Percentiles rank a stretch among this genome's conserved stretches.
Evolutionary conservation across 176 grass and related monocot species (phyloP).

Genomic region (Eremochloa ophiuroides): DNA sequence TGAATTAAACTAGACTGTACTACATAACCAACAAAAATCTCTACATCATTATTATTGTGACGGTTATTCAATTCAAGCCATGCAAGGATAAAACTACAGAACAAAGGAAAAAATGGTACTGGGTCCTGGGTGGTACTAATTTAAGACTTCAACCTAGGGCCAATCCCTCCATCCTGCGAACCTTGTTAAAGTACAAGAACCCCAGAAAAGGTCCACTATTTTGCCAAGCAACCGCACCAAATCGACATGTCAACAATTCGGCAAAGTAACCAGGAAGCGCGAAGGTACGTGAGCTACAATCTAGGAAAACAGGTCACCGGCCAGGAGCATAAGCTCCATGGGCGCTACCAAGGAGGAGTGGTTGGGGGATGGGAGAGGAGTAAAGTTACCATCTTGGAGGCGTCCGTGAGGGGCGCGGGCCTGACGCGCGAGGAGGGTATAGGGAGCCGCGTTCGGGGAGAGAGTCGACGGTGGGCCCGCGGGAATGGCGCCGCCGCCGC

Average conservation of each 20-base stretch:
- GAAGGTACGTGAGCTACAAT: background rate
- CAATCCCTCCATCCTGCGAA: background rate
- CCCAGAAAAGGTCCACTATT: conserved; percentile 1
- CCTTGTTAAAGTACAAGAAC: background rate
- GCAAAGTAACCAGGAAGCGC: background rate
- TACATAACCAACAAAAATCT: background rate
- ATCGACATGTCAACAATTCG: background rate
- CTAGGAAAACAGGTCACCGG: background rate
- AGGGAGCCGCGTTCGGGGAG: conserved; percentile 58
- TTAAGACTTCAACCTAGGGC: background rate
- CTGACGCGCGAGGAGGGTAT: conserved; percentile 3
- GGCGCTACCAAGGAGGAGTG: conserved; percentile 2
- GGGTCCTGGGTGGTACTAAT: background rate
- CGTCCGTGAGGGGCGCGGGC: background rate
- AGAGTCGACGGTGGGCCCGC: conserved; percentile 27
- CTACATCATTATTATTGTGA: background rate
- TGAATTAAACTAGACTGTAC: background rate
- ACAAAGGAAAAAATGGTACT: background rate
- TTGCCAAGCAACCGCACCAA: background rate
- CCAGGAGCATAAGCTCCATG: background rate
- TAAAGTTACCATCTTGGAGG: conserved; percentile 27
- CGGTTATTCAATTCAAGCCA: background rate
- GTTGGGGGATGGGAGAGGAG: background rate
- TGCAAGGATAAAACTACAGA: background rate
- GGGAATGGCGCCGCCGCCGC: background rate